phyloP scores from a whole-genome alignment of 495 filamentous ascomycete species.

The Hypoxylon cercidicola region DNA sequence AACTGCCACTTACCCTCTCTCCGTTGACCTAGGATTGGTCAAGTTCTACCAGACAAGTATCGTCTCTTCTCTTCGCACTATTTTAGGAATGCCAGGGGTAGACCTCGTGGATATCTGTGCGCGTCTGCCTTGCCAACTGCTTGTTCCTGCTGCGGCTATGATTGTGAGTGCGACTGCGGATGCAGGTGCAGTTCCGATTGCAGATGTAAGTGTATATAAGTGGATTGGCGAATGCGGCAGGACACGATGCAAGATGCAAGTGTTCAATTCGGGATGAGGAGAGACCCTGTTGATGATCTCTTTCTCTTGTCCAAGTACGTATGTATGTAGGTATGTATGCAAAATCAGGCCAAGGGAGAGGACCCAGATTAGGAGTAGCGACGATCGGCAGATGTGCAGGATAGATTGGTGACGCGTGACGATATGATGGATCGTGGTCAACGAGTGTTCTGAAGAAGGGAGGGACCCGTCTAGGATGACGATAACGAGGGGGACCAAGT shows the following conservation, averaged over 20 bases:
- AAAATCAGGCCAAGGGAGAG: slow-evolving; percentile 21
- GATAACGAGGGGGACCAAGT: slow-evolving; percentile 1
- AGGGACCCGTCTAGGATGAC: slow-evolving; percentile 9
- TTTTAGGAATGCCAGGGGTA: slow-evolving; percentile 3
- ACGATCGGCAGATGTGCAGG: slow-evolving; percentile 32
- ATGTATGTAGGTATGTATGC: slow-evolving; percentile 21
- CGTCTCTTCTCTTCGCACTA: slow-evolving; percentile 9
- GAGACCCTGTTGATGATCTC: slow-evolving; percentile 33
- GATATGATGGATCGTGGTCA: slow-evolving; percentile 28
- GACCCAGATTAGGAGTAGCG: slow-evolving; percentile 25
- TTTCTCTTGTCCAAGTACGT: slow-evolving; percentile 29
- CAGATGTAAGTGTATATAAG: slow-evolving; percentile 22
- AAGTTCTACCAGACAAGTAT: slow-evolving; percentile 20
- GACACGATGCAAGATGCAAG: slow-evolving; percentile 36
- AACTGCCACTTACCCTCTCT: slow-evolving; percentile 33
- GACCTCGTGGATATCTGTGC: slow-evolving; percentile 4
- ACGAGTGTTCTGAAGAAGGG: slow-evolving; percentile 15
- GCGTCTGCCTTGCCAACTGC: slow-evolving; percentile 19
- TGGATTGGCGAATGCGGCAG: slow-evolving; percentile 10
- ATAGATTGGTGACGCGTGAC: not conserved
- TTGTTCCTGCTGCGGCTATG: slow-evolving; percentile 19
- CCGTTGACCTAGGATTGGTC: slow-evolving; percentile 22
- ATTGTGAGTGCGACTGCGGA: slow-evolving; percentile 6
- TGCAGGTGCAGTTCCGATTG: slow-evolving; percentile 26
- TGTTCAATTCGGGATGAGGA: slow-evolving; percentile 25